Base-by-base conservation (phyloP, 2,329 filamentous ascomycete genomes). In the Fusarium globosum region DNA sequence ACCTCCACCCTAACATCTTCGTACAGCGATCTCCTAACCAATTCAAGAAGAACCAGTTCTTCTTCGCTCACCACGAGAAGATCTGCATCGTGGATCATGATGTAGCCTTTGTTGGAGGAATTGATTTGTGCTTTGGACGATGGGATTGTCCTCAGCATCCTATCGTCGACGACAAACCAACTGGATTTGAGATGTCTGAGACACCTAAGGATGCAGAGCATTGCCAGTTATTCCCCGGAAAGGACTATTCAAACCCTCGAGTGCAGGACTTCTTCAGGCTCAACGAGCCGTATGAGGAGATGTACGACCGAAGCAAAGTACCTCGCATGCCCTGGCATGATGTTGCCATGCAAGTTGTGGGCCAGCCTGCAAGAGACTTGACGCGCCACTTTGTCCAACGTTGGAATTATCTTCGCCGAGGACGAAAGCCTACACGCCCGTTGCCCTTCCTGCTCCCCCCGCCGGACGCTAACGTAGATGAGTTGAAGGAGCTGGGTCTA, bases 281-380 rank as follows among this genome's bases (percentile, higher is more conserved):
- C 33, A 93, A 96, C 79, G 94, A 97, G 81, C 96, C 96, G 4
- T 98, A 98, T 78, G 96, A 97, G 79, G 96, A 99, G 82, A 98
- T 98, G 96, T 99, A 98, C 79, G 94, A 98, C 82, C 92, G 96
- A 62, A 92, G 90, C 68, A 93, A 93, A 80, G 89, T 96, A 23
- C 95, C 96, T 4, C 88, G 96, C 70, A 99, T 98, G 96, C 96
- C 96, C 4, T 99, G 96, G 96, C 96, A 99, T 79, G 96, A 99
- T 81, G 95, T 99, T 71, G 91, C 93, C 6, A 98, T 99, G 96
- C 96, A 98, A 82, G 92, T 99, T 46, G 95, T 98, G 48, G 96
- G 96, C 8, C 96, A 98, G 81, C 96, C 96, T 6, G 96, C 96
- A 18, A 90, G 96, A 75, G 96, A 99, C 83, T 85, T 98, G 71